phyloP scores from a whole-genome alignment of 1,284 basidiomycete genomes.

The Jaminaea rosea region DNA sequence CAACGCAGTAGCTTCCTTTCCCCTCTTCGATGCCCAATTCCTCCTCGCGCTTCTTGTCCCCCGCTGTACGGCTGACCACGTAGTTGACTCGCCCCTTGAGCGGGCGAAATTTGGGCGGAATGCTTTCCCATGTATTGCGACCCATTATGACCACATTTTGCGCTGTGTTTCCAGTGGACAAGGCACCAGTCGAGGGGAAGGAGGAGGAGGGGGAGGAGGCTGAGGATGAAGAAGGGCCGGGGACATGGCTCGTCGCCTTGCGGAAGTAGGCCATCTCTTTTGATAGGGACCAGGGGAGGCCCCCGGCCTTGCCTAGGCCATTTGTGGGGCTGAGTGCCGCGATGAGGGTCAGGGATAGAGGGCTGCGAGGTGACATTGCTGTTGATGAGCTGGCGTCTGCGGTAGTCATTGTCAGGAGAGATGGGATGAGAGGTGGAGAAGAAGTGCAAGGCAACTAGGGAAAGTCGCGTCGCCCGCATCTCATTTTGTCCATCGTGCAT shows the following conservation, averaged over 20 bases:
- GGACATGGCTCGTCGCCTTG: constrained; percentile 61
- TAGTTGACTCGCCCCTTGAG: constrained; percentile 69
- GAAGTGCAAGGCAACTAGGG: no score
- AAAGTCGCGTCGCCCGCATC: no score
- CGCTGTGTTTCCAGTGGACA: constrained; percentile 39
- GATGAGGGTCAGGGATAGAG: constrained; percentile 64
- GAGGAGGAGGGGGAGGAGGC: neutral
- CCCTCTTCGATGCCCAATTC: constrained; percentile 2
- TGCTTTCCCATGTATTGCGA: constrained; percentile 93
- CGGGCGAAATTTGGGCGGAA: constrained; percentile 79
- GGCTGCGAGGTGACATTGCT: no score
- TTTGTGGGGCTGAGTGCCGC: constrained; percentile 80
- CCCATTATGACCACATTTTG: constrained; percentile 89
- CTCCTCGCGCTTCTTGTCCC: constrained; percentile 42
- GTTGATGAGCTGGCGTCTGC: no score
- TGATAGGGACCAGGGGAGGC: constrained; percentile 79
- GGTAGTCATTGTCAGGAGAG: no score
- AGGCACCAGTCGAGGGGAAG: constrained; percentile 2
- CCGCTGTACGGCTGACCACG: constrained; percentile 62
- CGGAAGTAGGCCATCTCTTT: constrained; percentile 92
- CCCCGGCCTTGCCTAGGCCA: constrained; percentile 70
- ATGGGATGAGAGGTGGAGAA: no score
- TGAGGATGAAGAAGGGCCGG: constrained; percentile 37
- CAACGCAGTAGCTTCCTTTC: constrained; percentile 3
- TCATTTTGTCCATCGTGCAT: no score